These are phyloP conservation scores for Kwoniella shivajii DNA, from an alignment of 1,284 basidiomycete genomes.

Conservation along the genomic window DNA sequence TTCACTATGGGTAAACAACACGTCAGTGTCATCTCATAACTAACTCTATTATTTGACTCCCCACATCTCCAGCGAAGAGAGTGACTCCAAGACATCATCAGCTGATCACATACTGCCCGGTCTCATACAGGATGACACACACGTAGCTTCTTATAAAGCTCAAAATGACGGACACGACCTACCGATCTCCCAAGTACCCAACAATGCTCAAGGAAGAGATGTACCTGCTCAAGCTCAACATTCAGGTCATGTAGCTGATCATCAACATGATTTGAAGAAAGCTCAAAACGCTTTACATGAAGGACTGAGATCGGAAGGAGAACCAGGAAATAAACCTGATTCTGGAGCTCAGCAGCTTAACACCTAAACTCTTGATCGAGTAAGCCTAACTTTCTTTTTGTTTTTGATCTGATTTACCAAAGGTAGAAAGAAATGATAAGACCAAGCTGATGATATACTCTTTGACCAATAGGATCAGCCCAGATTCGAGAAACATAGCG, in stretches of 20 bases:
- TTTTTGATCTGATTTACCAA: no score
- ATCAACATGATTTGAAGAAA: conserved; percentile 15
- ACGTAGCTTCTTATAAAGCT: conserved; percentile 6
- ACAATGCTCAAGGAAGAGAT: conserved; percentile 1
- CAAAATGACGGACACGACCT: conserved; percentile 4
- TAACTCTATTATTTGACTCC: neutral
- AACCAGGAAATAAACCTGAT: neutral
- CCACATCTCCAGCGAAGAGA: neutral
- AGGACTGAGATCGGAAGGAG: neutral
- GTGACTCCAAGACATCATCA: neutral
- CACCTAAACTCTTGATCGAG: neutral
- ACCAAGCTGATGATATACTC: no score
- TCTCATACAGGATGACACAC: neutral
- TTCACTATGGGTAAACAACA: conserved; percentile 9
- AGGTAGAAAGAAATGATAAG: no score
- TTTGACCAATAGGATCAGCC: neutral
- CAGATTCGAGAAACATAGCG: no score
- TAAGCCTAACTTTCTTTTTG: no score
- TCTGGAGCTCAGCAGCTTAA: neutral
- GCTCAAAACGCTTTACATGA: conserved; percentile 14
- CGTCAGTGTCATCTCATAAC: conserved; percentile 3
- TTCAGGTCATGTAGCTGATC: neutral
- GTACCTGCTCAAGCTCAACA: conserved; percentile 1
- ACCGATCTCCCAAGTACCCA: neutral
- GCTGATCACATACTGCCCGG: neutral